Evolutionary conservation across 208 protist genomes (phyloP).

Genomic region (Trypanosoma congolense): DNA sequence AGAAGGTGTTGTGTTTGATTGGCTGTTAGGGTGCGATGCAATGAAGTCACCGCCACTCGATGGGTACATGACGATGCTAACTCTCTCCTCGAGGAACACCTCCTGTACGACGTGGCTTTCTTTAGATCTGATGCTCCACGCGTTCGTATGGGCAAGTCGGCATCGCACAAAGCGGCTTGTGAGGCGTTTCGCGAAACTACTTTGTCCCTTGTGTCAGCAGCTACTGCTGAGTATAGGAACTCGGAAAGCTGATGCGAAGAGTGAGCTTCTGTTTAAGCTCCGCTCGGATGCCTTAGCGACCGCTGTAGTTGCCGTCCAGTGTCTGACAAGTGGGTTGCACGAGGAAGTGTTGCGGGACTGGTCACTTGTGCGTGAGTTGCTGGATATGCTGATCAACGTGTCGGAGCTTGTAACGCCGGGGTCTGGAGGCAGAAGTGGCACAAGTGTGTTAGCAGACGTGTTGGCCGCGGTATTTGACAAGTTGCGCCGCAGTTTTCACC

Average conservation of each 20-base stretch:
- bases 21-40: slow-evolving; percentile 24
- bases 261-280: not conserved
- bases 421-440: not conserved
- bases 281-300: slow-evolving; percentile 11
- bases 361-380: slow-evolving; percentile 22
- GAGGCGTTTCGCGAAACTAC: slow-evolving; percentile 22
- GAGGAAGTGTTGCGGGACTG: slow-evolving; percentile 53
- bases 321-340: slow-evolving; percentile 51
- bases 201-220: slow-evolving; percentile 16
- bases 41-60: not conserved
- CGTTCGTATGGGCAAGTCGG: slow-evolving; percentile 49
- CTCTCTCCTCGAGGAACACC: not conserved
- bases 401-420: slow-evolving; percentile 2
- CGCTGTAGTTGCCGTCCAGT: slow-evolving; percentile 37
- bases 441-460: slow-evolving; percentile 29
- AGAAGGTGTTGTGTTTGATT: slow-evolving; percentile 33
- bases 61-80: not conserved
- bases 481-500: slow-evolving; percentile 49
- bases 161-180: slow-evolving; percentile 33
- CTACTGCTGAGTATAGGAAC: not conserved
- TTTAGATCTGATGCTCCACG: slow-evolving; percentile 37
- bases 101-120: not conserved
- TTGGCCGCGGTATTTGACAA: slow-evolving; percentile 55
- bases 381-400: slow-evolving; percentile 14
- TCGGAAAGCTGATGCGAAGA: not conserved